phyloP scores from a whole-genome alignment of 2,329 filamentous ascomycete species.

The Paramyrothecium sp. region DNA sequence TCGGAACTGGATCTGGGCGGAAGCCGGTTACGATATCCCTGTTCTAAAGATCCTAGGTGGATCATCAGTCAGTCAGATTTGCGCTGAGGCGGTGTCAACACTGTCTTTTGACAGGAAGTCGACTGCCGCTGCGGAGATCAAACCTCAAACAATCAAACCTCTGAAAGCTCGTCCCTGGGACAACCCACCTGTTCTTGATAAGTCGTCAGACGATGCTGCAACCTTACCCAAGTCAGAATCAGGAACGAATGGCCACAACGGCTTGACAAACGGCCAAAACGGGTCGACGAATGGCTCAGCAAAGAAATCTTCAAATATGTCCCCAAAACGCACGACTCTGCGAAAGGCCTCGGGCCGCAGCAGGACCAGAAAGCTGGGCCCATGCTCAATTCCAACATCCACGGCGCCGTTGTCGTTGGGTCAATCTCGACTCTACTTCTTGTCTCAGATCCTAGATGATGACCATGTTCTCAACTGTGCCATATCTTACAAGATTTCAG shows the following conservation, averaged over 20 bases:
- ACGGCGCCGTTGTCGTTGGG: neutral
- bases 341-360: no score
- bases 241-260: no score
- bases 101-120: neutral
- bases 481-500: neutral
- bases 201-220: no score
- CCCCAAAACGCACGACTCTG: no score
- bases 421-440: neutral
- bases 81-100: neutral
- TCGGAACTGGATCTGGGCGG: constrained; percentile 44
- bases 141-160: neutral
- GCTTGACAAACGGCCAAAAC: no score
- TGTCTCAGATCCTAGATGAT: neutral
- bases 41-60: constrained; percentile 40
- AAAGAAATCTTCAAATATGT: no score
- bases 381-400: no score
- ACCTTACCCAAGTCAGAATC: no score
- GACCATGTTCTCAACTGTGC: neutral
- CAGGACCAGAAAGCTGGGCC: no score
- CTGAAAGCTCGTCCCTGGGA: no score
- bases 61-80: neutral
- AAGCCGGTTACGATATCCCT: constrained; percentile 37
- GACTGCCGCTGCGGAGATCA: neutral
- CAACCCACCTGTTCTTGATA: no score
- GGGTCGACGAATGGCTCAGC: no score